Percentiles rank a stretch among this genome's conserved stretches.
Evolutionary conservation across 257 asterid species (phyloP).

Genomic region (Solanum pinnatisectum): DNA sequence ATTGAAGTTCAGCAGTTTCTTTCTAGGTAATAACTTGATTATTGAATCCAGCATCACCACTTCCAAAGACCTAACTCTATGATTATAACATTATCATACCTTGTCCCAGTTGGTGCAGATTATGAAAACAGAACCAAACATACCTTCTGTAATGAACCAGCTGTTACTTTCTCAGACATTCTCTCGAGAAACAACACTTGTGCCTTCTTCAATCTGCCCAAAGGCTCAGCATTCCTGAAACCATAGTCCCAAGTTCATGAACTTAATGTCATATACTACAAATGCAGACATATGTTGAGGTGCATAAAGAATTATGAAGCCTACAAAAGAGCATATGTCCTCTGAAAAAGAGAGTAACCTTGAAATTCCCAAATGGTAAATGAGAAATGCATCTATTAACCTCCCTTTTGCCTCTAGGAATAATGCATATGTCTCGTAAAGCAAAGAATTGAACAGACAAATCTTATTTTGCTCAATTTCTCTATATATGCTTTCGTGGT

Average conservation of each 20-base stretch:
- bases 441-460: slow-evolving; percentile 47
- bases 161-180: slow-evolving; percentile 56
- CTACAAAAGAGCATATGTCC: neutral
- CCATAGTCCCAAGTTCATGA: neutral
- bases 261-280: neutral
- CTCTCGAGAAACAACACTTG: slow-evolving; percentile 91
- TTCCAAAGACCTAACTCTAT: neutral
- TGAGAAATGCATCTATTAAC: slow-evolving; percentile 55
- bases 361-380: slow-evolving; percentile 81
- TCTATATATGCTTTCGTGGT: slow-evolving; percentile 47
- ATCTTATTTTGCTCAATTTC: slow-evolving; percentile 63
- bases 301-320: neutral
- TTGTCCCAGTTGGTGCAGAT: neutral
- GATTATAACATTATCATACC: neutral
- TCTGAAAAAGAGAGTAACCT: slow-evolving; percentile 31
- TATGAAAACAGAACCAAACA: slow-evolving; percentile 1
- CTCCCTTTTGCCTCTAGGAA: slow-evolving; percentile 77
- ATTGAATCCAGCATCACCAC: neutral
- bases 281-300: neutral
- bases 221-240: slow-evolving; percentile 71
- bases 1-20: neutral
- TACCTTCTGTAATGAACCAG: slow-evolving; percentile 61
- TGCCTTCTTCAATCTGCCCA: slow-evolving; percentile 84
- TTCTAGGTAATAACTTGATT: neutral
- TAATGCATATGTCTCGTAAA: slow-evolving; percentile 67